Evolutionary conservation across 768 basidiomycete species (phyloP).

Genomic region (Pleurotus tuoliensis): DNA sequence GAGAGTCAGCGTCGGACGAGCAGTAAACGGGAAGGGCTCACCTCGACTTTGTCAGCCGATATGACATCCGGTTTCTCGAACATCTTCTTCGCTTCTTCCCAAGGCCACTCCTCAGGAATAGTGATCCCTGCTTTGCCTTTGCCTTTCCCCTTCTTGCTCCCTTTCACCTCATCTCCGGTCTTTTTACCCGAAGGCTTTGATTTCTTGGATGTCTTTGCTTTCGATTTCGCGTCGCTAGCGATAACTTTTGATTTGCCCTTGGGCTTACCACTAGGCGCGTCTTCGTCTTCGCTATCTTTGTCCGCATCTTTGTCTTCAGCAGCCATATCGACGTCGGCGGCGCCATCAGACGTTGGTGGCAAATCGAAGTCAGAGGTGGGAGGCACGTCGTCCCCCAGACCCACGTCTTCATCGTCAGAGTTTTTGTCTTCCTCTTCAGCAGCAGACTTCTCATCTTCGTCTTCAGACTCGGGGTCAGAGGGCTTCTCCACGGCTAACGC

Average conservation of each 20-base stretch:
- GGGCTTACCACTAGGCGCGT: conserved; percentile 10
- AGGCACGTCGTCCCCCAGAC: background rate
- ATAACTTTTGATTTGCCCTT: conserved; percentile 28
- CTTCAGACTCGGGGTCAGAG: conserved; percentile 8
- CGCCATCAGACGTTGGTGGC: background rate
- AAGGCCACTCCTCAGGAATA: conserved; percentile 95
- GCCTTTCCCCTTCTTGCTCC: conserved; percentile 38
- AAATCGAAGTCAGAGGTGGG: background rate
- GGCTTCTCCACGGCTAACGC: conserved; percentile 36
- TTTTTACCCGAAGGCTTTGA: conserved; percentile 4
- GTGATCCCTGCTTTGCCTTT: conserved; percentile 75
- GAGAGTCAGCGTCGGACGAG: background rate
- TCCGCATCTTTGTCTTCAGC: background rate
- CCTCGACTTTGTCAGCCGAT: conserved; percentile 83
- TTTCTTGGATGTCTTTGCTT: too few species aligned
- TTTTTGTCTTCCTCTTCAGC: background rate
- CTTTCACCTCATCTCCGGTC: conserved; percentile 25
- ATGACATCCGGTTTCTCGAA: conserved; percentile 90
- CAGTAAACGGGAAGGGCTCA: conserved; percentile 24
- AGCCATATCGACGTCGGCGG: background rate
- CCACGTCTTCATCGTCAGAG: conserved; percentile 3
- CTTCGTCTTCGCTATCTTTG: background rate
- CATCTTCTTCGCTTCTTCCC: conserved; percentile 89
- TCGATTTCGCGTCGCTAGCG: conserved; percentile 21
- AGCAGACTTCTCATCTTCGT: conserved; percentile 20